A percentile compares a stretch with the other conserved stretches of the same genome.
Evolutionary conservation across 106 monocot genomes (phyloP).

Genomic region (Dactylorhiza incarnata): DNA sequence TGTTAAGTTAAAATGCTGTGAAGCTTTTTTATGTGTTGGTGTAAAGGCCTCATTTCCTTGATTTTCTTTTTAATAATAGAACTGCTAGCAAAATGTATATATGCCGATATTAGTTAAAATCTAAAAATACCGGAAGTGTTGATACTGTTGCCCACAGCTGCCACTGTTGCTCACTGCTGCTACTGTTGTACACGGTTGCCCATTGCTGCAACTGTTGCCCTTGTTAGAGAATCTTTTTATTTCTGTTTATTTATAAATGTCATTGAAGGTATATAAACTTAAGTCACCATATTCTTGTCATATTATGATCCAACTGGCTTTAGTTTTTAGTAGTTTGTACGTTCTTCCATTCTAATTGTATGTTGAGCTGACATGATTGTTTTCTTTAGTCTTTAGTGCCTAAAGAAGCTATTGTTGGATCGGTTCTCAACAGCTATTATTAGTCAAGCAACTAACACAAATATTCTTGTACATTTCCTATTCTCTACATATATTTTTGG

Average conservation of each 20-base stretch:
- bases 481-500: slow-evolving; percentile 1
- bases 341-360: background rate
- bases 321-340: background rate
- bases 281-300: background rate
- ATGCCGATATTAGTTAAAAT: too few species aligned
- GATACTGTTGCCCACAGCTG: too few species aligned
- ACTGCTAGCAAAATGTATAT: background rate
- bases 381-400: too few species aligned
- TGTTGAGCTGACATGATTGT: background rate
- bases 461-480: background rate
- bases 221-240: background rate
- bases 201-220: background rate
- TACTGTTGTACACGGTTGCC: background rate
- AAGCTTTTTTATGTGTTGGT: background rate
- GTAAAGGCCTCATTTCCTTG: background rate
- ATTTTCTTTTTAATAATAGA: background rate
- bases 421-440: background rate
- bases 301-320: background rate
- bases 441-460: background rate
- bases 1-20: background rate
- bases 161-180: too few species aligned
- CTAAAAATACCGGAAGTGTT: too few species aligned
- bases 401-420: background rate
- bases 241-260: background rate
- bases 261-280: slow-evolving; percentile 2